These are phyloP conservation scores for Chenopodium berlandieri DNA, from an alignment of 148 eudicot genomes.

Conservation along the genomic window DNA sequence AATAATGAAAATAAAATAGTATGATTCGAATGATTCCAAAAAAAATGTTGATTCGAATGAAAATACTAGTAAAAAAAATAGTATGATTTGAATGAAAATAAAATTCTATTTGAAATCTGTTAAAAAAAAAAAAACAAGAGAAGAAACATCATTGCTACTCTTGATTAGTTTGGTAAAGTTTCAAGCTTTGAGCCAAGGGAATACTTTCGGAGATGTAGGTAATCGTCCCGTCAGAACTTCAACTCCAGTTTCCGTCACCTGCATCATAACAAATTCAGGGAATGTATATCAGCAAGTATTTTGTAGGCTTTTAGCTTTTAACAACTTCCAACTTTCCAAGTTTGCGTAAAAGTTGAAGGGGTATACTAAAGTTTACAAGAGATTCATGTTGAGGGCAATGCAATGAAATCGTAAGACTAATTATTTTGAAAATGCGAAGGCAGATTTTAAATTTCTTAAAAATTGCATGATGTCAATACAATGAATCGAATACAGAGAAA, in stretches of 20 bases:
- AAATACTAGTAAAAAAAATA: background rate
- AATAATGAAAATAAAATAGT: no score
- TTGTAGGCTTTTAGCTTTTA: background rate
- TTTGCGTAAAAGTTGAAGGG: background rate
- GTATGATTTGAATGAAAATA: background rate
- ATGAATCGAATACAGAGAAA: background rate
- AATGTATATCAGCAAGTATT: background rate
- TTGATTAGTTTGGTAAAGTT: background rate
- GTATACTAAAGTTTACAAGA: background rate
- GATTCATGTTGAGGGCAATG: background rate
- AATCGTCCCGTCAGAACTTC: slow-evolving; percentile 89
- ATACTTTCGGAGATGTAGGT: slow-evolving; percentile 85
- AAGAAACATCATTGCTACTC: background rate
- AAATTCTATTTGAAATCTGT: background rate
- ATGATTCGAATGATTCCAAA: no score
- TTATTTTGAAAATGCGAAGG: no score
- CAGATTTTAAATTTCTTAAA: no score
- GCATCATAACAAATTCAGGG: slow-evolving; percentile 13
- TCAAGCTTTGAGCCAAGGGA: slow-evolving; percentile 76
- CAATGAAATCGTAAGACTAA: background rate
- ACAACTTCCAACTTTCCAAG: background rate
- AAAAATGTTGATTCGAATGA: no score
- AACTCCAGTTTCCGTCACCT: slow-evolving; percentile 95
- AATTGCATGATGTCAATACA: background rate
- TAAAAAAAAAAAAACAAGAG: background rate